Conservation (phyloP, 352 stramenopile species). For the Pythium grandisporangium region DNA sequence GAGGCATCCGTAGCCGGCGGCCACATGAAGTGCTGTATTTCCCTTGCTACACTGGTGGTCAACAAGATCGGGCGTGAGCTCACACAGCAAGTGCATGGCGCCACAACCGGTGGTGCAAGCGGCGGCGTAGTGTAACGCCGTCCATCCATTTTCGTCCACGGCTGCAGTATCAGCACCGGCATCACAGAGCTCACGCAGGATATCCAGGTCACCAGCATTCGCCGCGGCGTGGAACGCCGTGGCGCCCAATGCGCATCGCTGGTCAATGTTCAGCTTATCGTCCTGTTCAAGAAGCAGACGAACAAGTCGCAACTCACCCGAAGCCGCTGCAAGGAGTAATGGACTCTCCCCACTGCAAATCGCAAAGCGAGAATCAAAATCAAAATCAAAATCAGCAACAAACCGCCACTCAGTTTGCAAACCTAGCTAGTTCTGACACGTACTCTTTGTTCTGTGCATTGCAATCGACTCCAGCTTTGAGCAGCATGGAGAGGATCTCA, state of each 20-base stretch:
- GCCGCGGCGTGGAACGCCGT: constrained; percentile 50
- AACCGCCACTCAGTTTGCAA: neutral
- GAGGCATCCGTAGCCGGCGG: constrained; percentile 39
- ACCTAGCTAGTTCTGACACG: constrained; percentile 1
- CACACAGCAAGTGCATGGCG: constrained; percentile 46
- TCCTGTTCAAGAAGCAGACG: constrained; percentile 13
- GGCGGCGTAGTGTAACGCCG: constrained; percentile 47
- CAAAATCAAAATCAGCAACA: too few species aligned
- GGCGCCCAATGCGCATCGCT: constrained; percentile 28
- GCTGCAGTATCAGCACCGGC: constrained; percentile 17
- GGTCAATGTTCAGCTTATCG: constrained; percentile 27
- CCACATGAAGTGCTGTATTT: constrained; percentile 58
- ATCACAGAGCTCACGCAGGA: constrained; percentile 41
- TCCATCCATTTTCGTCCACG: constrained; percentile 54
- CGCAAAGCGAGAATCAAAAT: neutral
- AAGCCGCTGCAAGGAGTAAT: constrained; percentile 43
- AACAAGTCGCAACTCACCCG: constrained; percentile 25
- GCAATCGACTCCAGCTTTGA: constrained; percentile 26
- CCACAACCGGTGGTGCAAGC: constrained; percentile 24
- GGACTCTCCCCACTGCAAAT: constrained; percentile 31
- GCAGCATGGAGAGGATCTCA: constrained; percentile 16
- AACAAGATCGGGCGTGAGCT: constrained; percentile 33
- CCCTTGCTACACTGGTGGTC: constrained; percentile 36
- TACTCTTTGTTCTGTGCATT: constrained; percentile 52
- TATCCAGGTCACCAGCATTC: constrained; percentile 38